phyloP scores from a whole-genome alignment of 495 filamentous ascomycete species.

The Jackrogersella multiformis region DNA sequence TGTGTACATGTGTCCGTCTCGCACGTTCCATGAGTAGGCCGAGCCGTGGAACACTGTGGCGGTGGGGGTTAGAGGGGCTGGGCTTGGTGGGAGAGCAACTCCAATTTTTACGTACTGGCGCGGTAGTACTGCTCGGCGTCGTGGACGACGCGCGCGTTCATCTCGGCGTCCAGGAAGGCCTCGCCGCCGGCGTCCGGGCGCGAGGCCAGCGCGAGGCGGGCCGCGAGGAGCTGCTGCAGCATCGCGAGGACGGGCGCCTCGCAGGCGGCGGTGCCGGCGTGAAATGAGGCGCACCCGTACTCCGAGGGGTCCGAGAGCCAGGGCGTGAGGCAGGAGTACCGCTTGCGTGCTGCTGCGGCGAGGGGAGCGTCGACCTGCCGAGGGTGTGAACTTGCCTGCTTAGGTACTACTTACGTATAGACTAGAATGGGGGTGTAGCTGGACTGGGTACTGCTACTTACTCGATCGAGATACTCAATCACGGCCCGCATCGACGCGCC shows the following conservation, averaged over 20 bases:
- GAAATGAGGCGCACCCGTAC: conserved; percentile 54
- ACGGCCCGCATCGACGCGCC: conserved; percentile 59
- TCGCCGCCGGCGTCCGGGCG: conserved; percentile 52
- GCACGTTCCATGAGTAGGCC: conserved; percentile 65
- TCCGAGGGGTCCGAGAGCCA: conserved; percentile 61
- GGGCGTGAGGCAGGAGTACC: conserved; percentile 60
- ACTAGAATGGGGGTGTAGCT: no score
- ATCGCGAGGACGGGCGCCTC: conserved; percentile 57
- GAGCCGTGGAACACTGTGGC: conserved; percentile 63
- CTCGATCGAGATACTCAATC: conserved; percentile 59
- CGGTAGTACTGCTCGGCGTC: conserved; percentile 65
- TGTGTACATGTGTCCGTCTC: conserved; percentile 64
- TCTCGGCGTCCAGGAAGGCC: conserved; percentile 58
- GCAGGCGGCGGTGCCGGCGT: conserved; percentile 54
- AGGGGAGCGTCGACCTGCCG: conserved; percentile 58
- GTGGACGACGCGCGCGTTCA: conserved; percentile 61
- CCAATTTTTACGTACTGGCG: conserved; percentile 50
- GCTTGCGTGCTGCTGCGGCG: conserved; percentile 53
- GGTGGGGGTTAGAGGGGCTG: no score
- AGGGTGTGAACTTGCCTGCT: no score
- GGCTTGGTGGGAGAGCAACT: no score
- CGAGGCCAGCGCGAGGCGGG: conserved; percentile 53
- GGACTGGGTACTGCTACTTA: no score
- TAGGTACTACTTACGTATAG: no score
- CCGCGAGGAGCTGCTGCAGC: conserved; percentile 54